phyloP scores from a whole-genome alignment of 2,329 filamentous ascomycete species.

The Blastomyces silverae region DNA sequence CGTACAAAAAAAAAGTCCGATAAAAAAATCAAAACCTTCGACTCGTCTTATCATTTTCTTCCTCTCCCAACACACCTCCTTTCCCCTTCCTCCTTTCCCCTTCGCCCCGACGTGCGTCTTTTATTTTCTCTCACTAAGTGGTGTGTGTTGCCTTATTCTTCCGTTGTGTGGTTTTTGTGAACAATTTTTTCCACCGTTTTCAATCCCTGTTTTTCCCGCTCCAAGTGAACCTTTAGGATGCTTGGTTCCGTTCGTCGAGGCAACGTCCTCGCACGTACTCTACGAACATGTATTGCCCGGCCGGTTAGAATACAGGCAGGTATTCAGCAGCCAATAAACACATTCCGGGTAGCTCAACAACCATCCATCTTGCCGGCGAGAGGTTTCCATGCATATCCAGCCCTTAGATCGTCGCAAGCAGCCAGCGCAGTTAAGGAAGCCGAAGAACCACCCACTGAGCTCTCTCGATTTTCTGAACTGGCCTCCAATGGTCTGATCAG shows the following conservation, averaged over 20 bases:
- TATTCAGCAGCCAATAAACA: constrained; percentile 28
- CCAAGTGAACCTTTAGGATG: constrained; percentile 26
- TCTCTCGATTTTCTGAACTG: constrained; percentile 39
- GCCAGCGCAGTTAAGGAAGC: constrained; percentile 23
- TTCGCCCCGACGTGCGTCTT: constrained; percentile 1
- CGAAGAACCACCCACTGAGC: constrained; percentile 27
- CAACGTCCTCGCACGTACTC: constrained; percentile 33
- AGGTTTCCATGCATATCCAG: constrained; percentile 31
- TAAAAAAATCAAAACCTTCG: background rate
- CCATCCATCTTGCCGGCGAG: constrained; percentile 22
- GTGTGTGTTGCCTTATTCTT: constrained; percentile 6
- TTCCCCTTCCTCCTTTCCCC: constrained; percentile 6
- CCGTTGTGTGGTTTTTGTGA: background rate
- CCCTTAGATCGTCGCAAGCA: constrained; percentile 25
- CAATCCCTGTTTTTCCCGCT: background rate
- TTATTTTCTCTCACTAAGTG: constrained; percentile 3
- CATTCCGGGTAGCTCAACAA: constrained; percentile 24
- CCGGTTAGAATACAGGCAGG: constrained; percentile 24
- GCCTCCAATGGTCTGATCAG: constrained; percentile 48
- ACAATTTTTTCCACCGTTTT: background rate
- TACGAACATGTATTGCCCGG: constrained; percentile 32
- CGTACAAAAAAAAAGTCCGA: constrained; percentile 5
- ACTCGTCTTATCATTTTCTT: constrained; percentile 9
- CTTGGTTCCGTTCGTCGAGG: constrained; percentile 35
- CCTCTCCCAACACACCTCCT: background rate